Base-by-base conservation (phyloP, 129 eudicot genomes). In the Oenanthe sinensis region DNA sequence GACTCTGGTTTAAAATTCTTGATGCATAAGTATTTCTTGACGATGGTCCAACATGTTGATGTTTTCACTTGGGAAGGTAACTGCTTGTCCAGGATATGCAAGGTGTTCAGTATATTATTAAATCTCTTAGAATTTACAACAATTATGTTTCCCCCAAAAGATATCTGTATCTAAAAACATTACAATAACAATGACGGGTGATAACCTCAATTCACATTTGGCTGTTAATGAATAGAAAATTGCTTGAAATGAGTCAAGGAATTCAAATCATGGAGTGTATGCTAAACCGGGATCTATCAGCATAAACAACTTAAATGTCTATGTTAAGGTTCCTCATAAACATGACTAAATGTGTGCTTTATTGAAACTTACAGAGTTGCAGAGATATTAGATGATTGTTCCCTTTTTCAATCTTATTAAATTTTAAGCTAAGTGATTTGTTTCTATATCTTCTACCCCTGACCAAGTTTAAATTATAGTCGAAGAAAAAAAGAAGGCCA, bases 231-330 rank as follows among this genome's bases (percentile, higher is more conserved):
- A 39, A 39, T 39, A 39, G 42, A 39, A 39, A 39, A 97, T 92
- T 42, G 99, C 94, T 68, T 97, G 98, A 83, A 91, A 92, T 71
- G 97, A 92, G 83, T 74, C 92, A 85, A 92, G 89, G 85, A 80
- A 84, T 65, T 87, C 79, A 82, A 90, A 81, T 83, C 84, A 86
- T 81, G 87, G 82, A 82, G 82, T 80, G 81, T 76, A 85, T 14
- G 83, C 89, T 79, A 87, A 88, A 84, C 92, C 88, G 52, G 98
- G 86, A 74, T 77, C 91, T 37, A 85, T 55, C 89, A 43, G 88
- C 8, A 17, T 84, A 84, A 19, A 24, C 72, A 60, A 70, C 46
- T 62, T 4, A 44, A 16, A 8, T 54, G 17, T 54, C 46, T 54
- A 15, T 9, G 7, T 22, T 54, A 4, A 12, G 24, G 68, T 54